Evolutionary conservation across 495 filamentous ascomycete genomes (phyloP), one percentile per base, ranked within the genome.

Genomic region (Xylaria venustula): DNA sequence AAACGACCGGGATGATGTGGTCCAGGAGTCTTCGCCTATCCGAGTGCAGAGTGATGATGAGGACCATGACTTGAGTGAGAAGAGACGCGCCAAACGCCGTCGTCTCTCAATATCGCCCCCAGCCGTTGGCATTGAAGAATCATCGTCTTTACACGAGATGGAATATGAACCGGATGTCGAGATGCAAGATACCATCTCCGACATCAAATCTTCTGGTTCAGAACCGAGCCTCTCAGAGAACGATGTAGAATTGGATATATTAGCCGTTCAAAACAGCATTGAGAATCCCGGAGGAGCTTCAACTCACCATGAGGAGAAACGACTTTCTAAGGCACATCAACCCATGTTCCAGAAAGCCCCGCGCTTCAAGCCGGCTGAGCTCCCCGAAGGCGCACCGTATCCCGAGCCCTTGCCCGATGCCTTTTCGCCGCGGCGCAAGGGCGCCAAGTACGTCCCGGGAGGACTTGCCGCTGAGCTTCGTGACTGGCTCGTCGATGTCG

Each of bases 401-500:
- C 45, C 48, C 36, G 64, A 68, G 20, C 64, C 66, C 2, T 54
- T 63, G 19, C 65, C 73, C 0, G 76, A 78, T 19, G 70, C 70
- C 44, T 79, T 81, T 61, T 81, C 78, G 3, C 78, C 78, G 2
- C 74, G 69, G 30, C 70, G 76, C 4, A 65, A 67, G 9, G 70
- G 69, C 17, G 67, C 63, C 4, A 75, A 70, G 63, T 81, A 81
- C 54, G 41, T 78, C 15, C 54, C 72, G 0, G 74, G 75, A 7
- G 79, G 79, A 0, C 66, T 81, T 9, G 79, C 79, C 2, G 67
- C 75, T 2, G 73, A 77, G 57, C 60, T 81, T 3, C 72, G 77
- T 15, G 71, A 76, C 50, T 81, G 78, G 79, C 72, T 81, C 32
- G 71, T 79, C 8, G 75, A 77, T 32, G 68, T 76, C 32, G 77